Conservation (phyloP, 2,329 filamentous ascomycete species). For the Aspergillus pseudoglaucus region DNA sequence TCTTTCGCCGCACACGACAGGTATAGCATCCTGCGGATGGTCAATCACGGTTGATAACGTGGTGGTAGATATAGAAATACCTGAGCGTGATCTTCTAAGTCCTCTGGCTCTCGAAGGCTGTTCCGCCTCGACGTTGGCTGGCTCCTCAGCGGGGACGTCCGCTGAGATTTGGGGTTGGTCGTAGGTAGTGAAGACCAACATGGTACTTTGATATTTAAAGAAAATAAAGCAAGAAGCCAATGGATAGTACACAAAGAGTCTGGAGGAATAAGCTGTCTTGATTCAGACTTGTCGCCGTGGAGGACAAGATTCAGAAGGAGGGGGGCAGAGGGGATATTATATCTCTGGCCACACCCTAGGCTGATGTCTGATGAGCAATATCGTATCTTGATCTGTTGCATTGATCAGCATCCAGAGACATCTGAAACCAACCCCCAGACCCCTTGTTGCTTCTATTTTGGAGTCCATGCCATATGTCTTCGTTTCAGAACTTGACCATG, state of each 20-base stretch:
- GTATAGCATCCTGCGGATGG: conserved; percentile 54
- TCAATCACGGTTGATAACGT: not conserved
- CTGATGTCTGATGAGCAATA: not conserved
- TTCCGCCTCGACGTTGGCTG: not conserved
- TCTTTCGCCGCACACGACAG: conserved; percentile 60
- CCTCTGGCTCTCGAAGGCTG: conserved; percentile 54
- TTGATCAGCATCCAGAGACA: not conserved
- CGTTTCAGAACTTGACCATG: conserved; percentile 1
- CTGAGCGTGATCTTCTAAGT: conserved; percentile 89
- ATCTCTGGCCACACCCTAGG: not conserved
- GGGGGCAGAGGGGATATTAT: not conserved
- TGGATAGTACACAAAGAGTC: not conserved
- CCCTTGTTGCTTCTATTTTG: not conserved
- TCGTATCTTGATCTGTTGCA: not conserved
- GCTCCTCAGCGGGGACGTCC: not conserved
- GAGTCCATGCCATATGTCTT: not conserved
- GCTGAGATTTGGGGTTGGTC: not conserved
- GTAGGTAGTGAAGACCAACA: not conserved
- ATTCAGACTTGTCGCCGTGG: not conserved
- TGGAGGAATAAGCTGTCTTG: not conserved
- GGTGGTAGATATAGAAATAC: conserved; percentile 49
- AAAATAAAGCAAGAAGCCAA: not conserved
- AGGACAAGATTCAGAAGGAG: not conserved
- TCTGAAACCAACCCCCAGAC: not conserved
- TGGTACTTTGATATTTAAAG: not conserved